phyloP scores from a whole-genome alignment of 1,284 basidiomycete species.

The Calocybe gambosa region DNA sequence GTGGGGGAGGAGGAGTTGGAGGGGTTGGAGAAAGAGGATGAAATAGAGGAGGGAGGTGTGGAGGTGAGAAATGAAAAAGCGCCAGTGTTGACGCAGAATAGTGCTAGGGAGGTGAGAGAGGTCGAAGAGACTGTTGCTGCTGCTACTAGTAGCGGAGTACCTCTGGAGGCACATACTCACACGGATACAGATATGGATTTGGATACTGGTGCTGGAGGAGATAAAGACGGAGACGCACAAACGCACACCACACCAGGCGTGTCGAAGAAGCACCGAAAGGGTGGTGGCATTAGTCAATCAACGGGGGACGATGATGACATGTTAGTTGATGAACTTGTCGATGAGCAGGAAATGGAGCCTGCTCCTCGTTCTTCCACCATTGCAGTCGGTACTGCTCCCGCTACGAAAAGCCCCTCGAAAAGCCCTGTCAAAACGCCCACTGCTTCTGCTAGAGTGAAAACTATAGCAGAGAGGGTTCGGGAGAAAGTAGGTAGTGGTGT shows the following conservation, averaged over 20 bases:
- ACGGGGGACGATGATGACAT: slow-evolving; percentile 4
- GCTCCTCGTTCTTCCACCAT: no score
- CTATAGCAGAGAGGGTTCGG: no score
- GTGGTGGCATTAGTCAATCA: no score
- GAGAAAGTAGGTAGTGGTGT: no score
- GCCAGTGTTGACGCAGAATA: slow-evolving; percentile 20
- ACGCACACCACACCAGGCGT: neutral
- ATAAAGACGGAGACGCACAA: slow-evolving; percentile 9
- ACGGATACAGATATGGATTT: no score
- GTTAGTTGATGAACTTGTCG: slow-evolving; percentile 7
- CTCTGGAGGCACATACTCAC: no score
- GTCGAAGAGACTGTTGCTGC: slow-evolving; percentile 19
- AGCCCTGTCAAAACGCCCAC: no score
- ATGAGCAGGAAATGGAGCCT: slow-evolving; percentile 8
- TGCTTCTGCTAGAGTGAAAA: no score
- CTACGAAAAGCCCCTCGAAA: neutral
- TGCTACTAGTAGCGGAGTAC: no score
- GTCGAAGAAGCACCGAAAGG: no score
- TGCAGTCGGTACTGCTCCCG: no score
- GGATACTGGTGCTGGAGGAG: no score
- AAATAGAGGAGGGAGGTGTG: slow-evolving; percentile 24
- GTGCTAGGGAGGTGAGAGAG: slow-evolving; percentile 23
- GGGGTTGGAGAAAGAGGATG: slow-evolving; percentile 19
- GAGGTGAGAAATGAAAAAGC: slow-evolving; percentile 23
- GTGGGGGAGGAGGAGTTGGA: slow-evolving; percentile 20